Evolutionary conservation across 257 asterid genomes (phyloP), one percentile per base, ranked within the genome.

Genomic region (Lavandula angustifolia): DNA sequence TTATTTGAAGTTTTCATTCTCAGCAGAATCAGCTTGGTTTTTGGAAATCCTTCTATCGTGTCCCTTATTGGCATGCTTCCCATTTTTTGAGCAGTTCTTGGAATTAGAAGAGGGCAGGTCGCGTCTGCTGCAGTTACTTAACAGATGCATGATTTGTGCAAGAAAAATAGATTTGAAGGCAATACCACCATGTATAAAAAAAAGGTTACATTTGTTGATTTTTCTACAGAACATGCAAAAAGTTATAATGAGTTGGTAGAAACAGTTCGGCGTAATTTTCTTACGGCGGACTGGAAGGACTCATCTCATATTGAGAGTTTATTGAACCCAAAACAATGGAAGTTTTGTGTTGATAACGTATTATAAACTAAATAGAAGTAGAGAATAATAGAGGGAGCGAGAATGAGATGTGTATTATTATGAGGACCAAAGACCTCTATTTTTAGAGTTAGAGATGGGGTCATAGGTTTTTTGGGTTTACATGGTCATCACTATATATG

Each of bases 241-340:
- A 94, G 87, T 78, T 94, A 94, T 67, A 94, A 94, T 79, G 96
- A 94, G 73, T 75, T 94, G 82, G 97, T 94, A 42, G 99, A 90
- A 80, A 90, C 96, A 11, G 96, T 94, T 46, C 70, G 86, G 4
- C 89, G 97, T 60, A 94, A 94, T 81, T 90, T 89, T 76, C 67
- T 94, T 57, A 73, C 87, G 87, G 99, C 99, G 0, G 99, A 94
- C 82, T 94, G 99, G 99, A 94, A 87, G 52, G 99, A 94, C 71
- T 81, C 97, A 14, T 84, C 96, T 74, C 99, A 94, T 87, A 94
- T 94, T 84, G 99, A 94, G 85, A 94, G 99, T 81, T 75, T 94
- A 41, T 77, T 94, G 74, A 94, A 94, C 78, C 92, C 81, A 33
- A 94, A 89, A 64, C 99, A 90, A 69, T 94, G 99, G 99, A 94